Conservation (phyloP, 768 basidiomycete species). For the Hericium rajendrae region DNA sequence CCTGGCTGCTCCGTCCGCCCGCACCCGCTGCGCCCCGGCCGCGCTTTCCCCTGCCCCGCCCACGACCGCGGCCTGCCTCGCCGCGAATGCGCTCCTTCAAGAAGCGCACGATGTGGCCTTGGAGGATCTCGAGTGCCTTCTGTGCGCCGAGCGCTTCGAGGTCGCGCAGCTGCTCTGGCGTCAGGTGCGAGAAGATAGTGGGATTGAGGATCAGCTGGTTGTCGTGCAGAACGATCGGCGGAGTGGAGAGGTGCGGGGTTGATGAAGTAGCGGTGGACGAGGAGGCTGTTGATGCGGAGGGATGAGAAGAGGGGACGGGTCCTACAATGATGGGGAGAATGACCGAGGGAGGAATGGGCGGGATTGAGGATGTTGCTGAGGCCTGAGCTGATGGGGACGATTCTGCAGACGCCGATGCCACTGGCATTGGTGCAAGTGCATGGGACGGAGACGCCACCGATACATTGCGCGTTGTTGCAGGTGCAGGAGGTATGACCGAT, state of each 20-base stretch:
- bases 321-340: conserved; percentile 72
- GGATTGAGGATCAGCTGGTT: conserved; percentile 81
- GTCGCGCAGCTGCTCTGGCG: conserved; percentile 60
- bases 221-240: conserved; percentile 75
- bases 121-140: conserved; percentile 72
- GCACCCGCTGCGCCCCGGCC: conserved; percentile 9
- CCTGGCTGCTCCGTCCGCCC: background rate
- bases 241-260: conserved; percentile 30
- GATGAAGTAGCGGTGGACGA: conserved; percentile 24
- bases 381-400: background rate
- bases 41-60: conserved; percentile 15
- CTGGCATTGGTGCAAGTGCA: conserved; percentile 14
- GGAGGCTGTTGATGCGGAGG: conserved; percentile 38
- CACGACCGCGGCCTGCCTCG: conserved; percentile 21
- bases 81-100: conserved; percentile 63
- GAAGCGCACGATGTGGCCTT: conserved; percentile 76
- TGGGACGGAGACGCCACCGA: conserved; percentile 13
- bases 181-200: conserved; percentile 70
- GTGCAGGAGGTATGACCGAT: conserved; percentile 5
- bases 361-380: conserved; percentile 7
- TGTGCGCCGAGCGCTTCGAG: conserved; percentile 75
- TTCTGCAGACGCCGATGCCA: background rate
- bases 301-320: conserved; percentile 57
- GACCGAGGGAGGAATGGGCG: conserved; percentile 33
- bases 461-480: conserved; percentile 13